phyloP scores from a whole-genome alignment of 163 green algal species.

The Volvox carteri region DNA sequence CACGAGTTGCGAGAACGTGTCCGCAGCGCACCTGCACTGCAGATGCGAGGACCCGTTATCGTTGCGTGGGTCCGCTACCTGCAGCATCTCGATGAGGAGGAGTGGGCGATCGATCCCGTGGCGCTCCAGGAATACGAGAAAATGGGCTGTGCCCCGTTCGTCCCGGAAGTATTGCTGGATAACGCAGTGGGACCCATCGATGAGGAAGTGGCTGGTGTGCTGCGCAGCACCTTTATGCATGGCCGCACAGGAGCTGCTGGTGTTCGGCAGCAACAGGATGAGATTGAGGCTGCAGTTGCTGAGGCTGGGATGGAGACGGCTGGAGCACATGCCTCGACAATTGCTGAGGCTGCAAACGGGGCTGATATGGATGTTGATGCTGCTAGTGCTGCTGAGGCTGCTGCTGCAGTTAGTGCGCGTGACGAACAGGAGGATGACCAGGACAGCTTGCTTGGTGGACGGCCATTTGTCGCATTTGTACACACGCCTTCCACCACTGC shows the following conservation, averaged over 20 bases:
- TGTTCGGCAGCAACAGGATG: neutral
- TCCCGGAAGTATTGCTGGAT: neutral
- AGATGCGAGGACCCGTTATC: constrained; percentile 2
- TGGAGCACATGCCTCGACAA: neutral
- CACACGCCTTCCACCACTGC: neutral
- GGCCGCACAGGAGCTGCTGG: neutral
- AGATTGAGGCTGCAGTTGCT: neutral
- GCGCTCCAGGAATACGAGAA: neutral
- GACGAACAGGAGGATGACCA: neutral
- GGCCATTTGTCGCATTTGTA: neutral
- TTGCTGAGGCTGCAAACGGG: neutral
- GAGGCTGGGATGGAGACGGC: neutral
- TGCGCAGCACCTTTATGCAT: neutral
- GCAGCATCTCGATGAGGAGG: neutral
- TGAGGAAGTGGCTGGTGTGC: neutral
- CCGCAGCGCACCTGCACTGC: neutral
- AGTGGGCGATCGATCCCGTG: neutral
- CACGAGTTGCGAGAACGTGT: neutral
- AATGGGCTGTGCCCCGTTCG: neutral
- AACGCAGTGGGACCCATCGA: neutral
- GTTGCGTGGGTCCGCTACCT: neutral
- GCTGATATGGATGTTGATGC: neutral
- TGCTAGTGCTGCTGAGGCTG: neutral
- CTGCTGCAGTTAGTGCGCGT: neutral
- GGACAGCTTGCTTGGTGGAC: neutral